These are phyloP conservation scores for Aspergillus biplanus DNA, from an alignment of 495 filamentous ascomycete genomes.

Conservation along the genomic window DNA sequence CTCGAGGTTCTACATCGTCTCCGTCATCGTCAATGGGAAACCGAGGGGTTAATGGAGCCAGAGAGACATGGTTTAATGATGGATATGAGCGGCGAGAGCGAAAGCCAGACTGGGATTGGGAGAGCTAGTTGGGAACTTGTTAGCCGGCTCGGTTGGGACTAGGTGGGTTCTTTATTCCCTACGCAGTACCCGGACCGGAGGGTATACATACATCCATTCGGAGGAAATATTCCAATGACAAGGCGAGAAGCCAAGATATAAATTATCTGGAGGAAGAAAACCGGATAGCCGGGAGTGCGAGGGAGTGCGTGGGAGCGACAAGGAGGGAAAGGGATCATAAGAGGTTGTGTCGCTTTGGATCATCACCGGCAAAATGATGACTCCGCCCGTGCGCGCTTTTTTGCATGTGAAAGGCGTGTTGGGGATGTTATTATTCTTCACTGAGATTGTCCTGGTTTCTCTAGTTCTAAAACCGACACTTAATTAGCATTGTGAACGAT, in stretches of 20 bases:
- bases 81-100: constrained; percentile 51
- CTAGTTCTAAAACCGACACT: too few species aligned
- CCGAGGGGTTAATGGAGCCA: constrained; percentile 68
- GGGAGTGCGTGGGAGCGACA: constrained; percentile 11
- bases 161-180: background rate
- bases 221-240: background rate
- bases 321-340: constrained; percentile 2
- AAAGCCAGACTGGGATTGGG: constrained; percentile 32
- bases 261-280: background rate
- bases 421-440: background rate
- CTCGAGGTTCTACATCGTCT: constrained; percentile 24
- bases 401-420: constrained; percentile 20
- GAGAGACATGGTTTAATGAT: constrained; percentile 52
- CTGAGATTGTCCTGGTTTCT: background rate
- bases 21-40: constrained; percentile 62
- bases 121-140: constrained; percentile 21
- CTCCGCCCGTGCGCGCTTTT: constrained; percentile 12
- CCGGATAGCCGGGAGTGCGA: background rate
- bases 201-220: constrained; percentile 19
- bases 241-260: background rate
- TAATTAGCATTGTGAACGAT: too few species aligned
- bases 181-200: background rate
- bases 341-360: constrained; percentile 8
- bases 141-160: too few species aligned
- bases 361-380: constrained; percentile 16